Conservation (phyloP, 2,329 filamentous ascomycete genomes). For the Sporothrix schenckii region DNA sequence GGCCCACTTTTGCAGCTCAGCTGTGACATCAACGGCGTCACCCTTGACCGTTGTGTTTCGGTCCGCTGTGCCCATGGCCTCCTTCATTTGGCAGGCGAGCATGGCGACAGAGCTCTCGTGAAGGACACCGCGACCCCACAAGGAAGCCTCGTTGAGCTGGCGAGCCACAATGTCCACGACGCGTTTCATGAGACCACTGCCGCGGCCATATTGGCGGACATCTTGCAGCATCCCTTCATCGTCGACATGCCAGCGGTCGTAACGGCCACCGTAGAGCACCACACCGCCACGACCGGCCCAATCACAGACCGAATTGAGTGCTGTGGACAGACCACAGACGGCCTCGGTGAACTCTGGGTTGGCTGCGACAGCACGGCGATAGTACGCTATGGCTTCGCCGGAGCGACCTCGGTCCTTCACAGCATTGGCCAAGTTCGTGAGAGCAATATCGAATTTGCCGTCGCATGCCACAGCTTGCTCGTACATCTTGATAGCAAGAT, state of each 20-base stretch:
- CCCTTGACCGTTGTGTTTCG: slow-evolving; percentile 10
- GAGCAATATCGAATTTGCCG: slow-evolving; percentile 91
- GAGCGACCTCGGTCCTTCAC: slow-evolving; percentile 96
- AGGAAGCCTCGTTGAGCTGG: slow-evolving; percentile 81
- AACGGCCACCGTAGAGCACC: slow-evolving; percentile 68
- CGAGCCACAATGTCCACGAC: slow-evolving; percentile 89
- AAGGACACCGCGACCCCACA: slow-evolving; percentile 78
- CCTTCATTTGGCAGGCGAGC: slow-evolving; percentile 53
- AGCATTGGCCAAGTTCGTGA: slow-evolving; percentile 95
- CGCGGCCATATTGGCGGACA: slow-evolving; percentile 60
- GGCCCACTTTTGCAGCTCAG: slow-evolving; percentile 62
- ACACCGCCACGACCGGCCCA: slow-evolving; percentile 91
- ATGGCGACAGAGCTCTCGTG: slow-evolving; percentile 57
- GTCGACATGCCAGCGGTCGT: slow-evolving; percentile 93
- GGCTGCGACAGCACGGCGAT: slow-evolving; percentile 84
- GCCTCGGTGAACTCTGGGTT: slow-evolving; percentile 97
- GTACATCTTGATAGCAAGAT: slow-evolving; percentile 94
- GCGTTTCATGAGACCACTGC: slow-evolving; percentile 82
- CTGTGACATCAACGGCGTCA: slow-evolving; percentile 44
- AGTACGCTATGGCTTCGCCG: slow-evolving; percentile 88
- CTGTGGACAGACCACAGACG: slow-evolving; percentile 92
- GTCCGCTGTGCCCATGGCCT: slow-evolving; percentile 38
- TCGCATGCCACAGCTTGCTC: slow-evolving; percentile 92
- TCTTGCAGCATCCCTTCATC: slow-evolving; percentile 81
- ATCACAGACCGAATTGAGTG: slow-evolving; percentile 93